These are phyloP conservation scores for Boeremia lycopersici DNA, from an alignment of 2,329 filamentous ascomycete species.

Conservation along the genomic window DNA sequence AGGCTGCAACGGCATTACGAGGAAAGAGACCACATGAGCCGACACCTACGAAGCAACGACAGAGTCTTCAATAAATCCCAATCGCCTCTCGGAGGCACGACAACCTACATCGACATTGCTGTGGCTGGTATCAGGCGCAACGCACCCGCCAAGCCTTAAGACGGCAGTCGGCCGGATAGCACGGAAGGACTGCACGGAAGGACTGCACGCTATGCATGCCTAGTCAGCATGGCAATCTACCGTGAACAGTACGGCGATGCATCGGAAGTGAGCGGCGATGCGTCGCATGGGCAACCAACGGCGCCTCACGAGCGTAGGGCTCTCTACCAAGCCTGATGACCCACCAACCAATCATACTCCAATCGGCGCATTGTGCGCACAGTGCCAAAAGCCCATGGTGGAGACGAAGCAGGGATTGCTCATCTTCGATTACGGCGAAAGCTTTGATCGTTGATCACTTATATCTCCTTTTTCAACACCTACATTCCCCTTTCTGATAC, in stretches of 20 bases:
- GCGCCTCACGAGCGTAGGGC: background rate
- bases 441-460: too few relatives aligned
- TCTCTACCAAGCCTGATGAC: too few relatives aligned
- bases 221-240: slow-evolving; percentile 7
- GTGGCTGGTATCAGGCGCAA: slow-evolving; percentile 5
- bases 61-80: background rate
- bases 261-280: background rate
- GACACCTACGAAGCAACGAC: background rate
- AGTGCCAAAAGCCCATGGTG: too few relatives aligned
- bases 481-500: too few relatives aligned
- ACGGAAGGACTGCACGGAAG: slow-evolving; percentile 7
- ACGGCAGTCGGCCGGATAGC: slow-evolving; percentile 14
- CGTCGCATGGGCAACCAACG: background rate
- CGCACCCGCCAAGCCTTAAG: slow-evolving; percentile 9
- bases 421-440: too few relatives aligned
- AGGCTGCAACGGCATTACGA: background rate
- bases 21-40: background rate
- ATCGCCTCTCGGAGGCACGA: background rate
- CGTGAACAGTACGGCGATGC: background rate
- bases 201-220: slow-evolving; percentile 1
- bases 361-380: too few relatives aligned
- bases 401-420: too few relatives aligned
- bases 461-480: too few relatives aligned
- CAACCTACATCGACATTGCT: background rate
- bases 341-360: too few relatives aligned